Conservation (phyloP, 2,329 filamentous ascomycete genomes). For the Helotiales sp. region DNA sequence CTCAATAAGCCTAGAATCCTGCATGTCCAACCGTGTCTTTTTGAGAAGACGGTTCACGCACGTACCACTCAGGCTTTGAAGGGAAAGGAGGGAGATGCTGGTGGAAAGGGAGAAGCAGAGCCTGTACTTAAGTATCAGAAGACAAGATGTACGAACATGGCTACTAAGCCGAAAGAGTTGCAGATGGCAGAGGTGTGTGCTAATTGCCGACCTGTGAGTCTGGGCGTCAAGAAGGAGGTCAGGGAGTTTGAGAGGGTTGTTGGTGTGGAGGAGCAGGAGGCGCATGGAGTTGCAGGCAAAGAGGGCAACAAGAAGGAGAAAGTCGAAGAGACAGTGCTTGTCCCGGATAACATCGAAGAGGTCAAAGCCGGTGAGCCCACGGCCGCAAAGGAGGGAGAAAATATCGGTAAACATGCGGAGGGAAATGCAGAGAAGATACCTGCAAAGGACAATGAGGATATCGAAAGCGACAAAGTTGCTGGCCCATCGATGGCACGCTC, state of each 20-base stretch:
- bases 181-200: conserved; percentile 1
- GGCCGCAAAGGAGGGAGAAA: neutral
- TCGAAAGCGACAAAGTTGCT: neutral
- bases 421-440: neutral
- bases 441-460: neutral
- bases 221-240: neutral
- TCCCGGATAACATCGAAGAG: no score
- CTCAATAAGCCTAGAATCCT: conserved; percentile 13
- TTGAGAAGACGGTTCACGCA: no score
- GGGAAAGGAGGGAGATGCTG: no score
- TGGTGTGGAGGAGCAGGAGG: neutral
- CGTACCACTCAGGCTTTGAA: no score
- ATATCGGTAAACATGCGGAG: neutral
- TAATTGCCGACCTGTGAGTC: neutral
- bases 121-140: neutral
- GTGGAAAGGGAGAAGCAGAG: no score
- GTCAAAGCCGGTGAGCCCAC: neutral
- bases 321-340: no score
- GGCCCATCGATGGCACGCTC: neutral
- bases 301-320: neutral
- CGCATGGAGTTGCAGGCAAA: neutral
- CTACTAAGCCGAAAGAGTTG: conserved; percentile 1
- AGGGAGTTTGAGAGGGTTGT: neutral
- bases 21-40: neutral
- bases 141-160: conserved; percentile 15